Conservation (phyloP, 1,139 yeast genomes). For the Trichomonascaceae sp. region DNA sequence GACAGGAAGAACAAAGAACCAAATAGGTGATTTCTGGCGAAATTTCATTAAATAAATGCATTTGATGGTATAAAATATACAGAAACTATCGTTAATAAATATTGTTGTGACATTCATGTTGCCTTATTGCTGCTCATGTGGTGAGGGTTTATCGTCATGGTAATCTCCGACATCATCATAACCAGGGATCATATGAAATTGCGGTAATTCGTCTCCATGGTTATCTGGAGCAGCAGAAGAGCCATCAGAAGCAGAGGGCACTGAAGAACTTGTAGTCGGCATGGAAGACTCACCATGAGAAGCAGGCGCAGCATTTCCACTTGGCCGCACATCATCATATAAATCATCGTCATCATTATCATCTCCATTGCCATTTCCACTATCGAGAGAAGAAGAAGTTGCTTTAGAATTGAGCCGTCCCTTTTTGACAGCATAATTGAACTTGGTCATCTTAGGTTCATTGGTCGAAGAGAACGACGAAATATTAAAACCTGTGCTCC, state of each 20-base stretch:
- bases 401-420: background rate
- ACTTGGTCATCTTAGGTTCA: slow-evolving; percentile 1
- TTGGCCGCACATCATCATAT: slow-evolving; percentile 4
- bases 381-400: background rate
- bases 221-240: background rate
- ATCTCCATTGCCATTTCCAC: slow-evolving; percentile 2
- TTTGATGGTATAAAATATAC: background rate
- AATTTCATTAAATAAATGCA: background rate
- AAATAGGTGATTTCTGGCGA: background rate
- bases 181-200: slow-evolving; percentile 24
- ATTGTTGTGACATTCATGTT: background rate
- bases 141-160: slow-evolving; percentile 27
- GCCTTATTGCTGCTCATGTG: background rate
- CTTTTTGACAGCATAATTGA: slow-evolving; percentile 7
- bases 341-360: slow-evolving; percentile 13
- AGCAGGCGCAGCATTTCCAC: background rate
- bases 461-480: slow-evolving; percentile 4
- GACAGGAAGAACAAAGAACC: slow-evolving; percentile 8
- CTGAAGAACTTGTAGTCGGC: background rate
- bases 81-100: background rate
- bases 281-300: background rate
- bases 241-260: background rate
- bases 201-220: slow-evolving; percentile 11
- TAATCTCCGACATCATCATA: slow-evolving; percentile 28
- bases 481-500: slow-evolving; percentile 3